These are phyloP conservation scores for Botrytis fragariae DNA, from an alignment of 2,329 filamentous ascomycete species.

Conservation along the genomic window DNA sequence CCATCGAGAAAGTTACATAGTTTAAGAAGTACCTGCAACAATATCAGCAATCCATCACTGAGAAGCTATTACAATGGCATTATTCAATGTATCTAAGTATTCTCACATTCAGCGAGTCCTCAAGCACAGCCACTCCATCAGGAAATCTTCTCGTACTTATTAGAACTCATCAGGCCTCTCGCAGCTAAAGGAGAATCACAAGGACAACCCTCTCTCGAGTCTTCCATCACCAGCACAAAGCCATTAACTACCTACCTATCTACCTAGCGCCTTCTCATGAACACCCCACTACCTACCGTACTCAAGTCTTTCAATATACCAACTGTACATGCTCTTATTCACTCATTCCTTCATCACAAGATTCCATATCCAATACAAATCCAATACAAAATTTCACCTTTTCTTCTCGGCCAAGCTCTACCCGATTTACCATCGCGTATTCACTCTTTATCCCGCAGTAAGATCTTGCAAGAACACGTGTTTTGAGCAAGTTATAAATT, in stretches of 20 bases:
- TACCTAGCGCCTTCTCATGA: background rate
- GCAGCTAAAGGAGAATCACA: background rate
- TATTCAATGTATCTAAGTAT: rapidly evolving
- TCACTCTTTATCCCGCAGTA: background rate
- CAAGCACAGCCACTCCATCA: background rate
- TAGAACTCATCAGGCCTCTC: background rate
- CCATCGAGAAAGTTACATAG: background rate
- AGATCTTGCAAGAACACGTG: background rate
- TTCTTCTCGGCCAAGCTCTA: background rate
- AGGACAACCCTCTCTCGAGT: background rate
- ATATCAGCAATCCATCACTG: background rate
- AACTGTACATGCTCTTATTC: background rate
- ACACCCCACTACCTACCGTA: background rate
- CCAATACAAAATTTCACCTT: background rate
- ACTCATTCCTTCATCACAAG: background rate
- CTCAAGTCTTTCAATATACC: background rate
- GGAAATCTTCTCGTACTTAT: background rate
- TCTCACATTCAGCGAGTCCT: background rate
- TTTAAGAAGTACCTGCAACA: background rate
- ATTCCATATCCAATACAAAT: background rate
- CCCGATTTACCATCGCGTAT: background rate
- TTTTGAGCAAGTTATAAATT: slow-evolving; percentile 2
- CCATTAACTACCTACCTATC: too few species aligned
- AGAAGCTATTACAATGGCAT: background rate
- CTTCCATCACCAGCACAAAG: background rate